Percentiles rank a stretch among this genome's conserved stretches.
These are phyloP conservation scores for Starmerella potacharoeniae DNA, from an alignment of 805 yeast genomes.

Conservation along the genomic window DNA sequence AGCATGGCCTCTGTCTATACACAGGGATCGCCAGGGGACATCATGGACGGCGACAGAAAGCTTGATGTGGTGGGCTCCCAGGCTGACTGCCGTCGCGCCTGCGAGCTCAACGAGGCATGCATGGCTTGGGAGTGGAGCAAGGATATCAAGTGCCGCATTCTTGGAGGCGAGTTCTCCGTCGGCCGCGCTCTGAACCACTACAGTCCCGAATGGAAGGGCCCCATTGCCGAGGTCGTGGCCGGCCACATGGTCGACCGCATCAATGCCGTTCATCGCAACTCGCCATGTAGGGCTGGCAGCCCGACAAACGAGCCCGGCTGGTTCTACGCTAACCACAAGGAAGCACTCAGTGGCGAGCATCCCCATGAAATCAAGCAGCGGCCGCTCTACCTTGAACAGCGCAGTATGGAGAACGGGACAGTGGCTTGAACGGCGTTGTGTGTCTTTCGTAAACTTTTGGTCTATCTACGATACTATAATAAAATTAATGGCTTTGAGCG, in stretches of 20 bases:
- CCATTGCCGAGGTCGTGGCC: constrained; percentile 3
- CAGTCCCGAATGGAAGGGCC: neutral
- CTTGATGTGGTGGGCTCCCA: neutral
- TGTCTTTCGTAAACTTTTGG: too few species aligned
- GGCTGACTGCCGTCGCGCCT: neutral
- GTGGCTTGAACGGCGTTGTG: too few species aligned
- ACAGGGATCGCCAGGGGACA: neutral
- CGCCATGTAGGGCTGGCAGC: neutral
- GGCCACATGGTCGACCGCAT: neutral
- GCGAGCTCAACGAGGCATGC: constrained; percentile 11
- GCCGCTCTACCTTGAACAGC: neutral
- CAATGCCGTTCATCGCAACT: neutral
- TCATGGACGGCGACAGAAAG: neutral
- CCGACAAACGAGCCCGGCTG: neutral
- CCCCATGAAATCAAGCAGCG: neutral
- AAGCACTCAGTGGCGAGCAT: too few species aligned
- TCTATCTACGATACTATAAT: too few species aligned
- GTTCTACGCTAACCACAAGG: neutral
- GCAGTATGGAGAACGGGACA: neutral
- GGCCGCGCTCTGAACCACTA: constrained; percentile 13
- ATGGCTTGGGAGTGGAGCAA: constrained; percentile 14
- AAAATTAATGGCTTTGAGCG: too few species aligned
- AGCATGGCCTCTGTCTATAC: neutral
- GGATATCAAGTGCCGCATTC: constrained; percentile 11
- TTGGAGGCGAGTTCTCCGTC: constrained; percentile 7